These are phyloP conservation scores for Dactylella cylindrospora DNA, from an alignment of 2,329 filamentous ascomycete species.

Conservation along the genomic window DNA sequence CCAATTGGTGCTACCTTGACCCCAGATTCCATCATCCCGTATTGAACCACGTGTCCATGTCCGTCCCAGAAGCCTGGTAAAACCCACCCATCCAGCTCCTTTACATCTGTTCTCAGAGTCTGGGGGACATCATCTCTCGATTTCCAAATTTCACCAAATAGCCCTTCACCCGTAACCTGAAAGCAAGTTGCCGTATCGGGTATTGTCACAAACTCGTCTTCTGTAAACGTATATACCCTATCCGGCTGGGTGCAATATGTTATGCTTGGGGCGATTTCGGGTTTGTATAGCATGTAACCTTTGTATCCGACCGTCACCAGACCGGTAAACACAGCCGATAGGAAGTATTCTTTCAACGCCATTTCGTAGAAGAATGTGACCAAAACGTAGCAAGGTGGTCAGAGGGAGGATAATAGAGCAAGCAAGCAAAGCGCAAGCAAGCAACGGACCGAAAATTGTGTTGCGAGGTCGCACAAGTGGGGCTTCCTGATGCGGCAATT, in stretches of 20 bases:
- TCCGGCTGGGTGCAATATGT: constrained; percentile 14
- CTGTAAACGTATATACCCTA: constrained; percentile 5
- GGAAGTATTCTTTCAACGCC: too few species aligned
- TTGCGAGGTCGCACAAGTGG: too few species aligned
- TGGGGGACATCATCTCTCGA: neutral
- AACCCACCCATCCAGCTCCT: constrained; percentile 50
- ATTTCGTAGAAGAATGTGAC: too few species aligned
- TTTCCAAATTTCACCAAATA: constrained; percentile 10
- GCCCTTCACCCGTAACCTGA: constrained; percentile 4
- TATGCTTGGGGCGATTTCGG: too few species aligned
- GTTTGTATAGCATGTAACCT: too few species aligned
- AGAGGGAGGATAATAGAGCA: too few species aligned
- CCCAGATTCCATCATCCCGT: constrained; percentile 68
- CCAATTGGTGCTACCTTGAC: constrained; percentile 58
- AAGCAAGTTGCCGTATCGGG: constrained; percentile 18
- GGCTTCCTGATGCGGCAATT: too few species aligned
- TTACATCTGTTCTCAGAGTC: neutral
- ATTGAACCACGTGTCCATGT: constrained; percentile 67
- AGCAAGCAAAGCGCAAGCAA: too few species aligned
- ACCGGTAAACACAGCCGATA: too few species aligned
- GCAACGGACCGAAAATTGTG: too few species aligned
- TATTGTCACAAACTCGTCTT: constrained; percentile 1
- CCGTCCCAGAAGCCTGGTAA: constrained; percentile 71
- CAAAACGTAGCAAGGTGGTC: too few species aligned
- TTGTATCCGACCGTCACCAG: too few species aligned